Conservation (phyloP, 2,329 filamentous ascomycete genomes). For the Elsinoe arachidis region DNA sequence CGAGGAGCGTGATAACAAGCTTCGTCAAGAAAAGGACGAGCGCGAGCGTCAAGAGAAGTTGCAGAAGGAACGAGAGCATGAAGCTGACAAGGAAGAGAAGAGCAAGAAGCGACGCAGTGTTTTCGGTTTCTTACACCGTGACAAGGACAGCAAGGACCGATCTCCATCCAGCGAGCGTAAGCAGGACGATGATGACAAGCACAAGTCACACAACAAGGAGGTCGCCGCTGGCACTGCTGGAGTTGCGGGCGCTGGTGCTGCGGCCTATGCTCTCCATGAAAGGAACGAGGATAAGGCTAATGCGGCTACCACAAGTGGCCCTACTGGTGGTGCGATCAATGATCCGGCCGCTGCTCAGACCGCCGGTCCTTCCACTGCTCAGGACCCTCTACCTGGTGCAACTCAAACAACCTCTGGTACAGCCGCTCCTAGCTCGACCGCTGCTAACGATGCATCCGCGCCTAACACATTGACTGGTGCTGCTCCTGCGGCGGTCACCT, state of each 20-base stretch:
- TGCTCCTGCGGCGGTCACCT: conserved; percentile 16
- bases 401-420: neutral
- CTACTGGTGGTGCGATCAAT: neutral
- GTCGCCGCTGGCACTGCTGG: conserved; percentile 13
- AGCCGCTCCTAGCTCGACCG: conserved; percentile 9
- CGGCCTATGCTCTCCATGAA: conserved; percentile 15
- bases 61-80: conserved; percentile 7
- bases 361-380: neutral
- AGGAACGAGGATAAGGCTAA: conserved; percentile 10
- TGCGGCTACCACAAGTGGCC: neutral
- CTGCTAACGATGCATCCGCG: conserved; percentile 9
- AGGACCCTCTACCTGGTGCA: neutral
- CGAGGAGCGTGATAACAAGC: conserved; percentile 10
- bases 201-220: conserved; percentile 12
- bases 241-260: conserved; percentile 15
- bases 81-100: conserved; percentile 13
- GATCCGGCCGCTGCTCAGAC: conserved; percentile 8
- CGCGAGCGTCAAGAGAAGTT: conserved; percentile 4
- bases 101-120: conserved; percentile 14
- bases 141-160: conserved; percentile 9
- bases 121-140: conserved; percentile 11
- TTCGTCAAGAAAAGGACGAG: conserved; percentile 6
- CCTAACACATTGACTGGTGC: conserved; percentile 17
- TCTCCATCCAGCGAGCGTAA: conserved; percentile 10
- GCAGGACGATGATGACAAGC: conserved; percentile 12